phyloP scores from a whole-genome alignment of 1,139 yeast genomes.

The Keqinozyma sinolaborantium region DNA sequence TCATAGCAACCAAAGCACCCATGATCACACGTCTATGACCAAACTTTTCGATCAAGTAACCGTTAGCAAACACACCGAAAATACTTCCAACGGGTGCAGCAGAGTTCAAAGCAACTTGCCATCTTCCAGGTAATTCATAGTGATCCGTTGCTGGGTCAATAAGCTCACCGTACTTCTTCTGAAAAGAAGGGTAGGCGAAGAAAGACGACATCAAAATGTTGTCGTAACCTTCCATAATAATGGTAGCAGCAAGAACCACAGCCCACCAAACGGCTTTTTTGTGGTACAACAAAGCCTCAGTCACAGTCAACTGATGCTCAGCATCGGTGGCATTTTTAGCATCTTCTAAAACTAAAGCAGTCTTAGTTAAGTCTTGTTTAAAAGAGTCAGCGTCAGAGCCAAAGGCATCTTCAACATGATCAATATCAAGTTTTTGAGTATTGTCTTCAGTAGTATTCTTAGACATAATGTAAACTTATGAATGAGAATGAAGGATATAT shows the following conservation, averaged over 20 bases:
- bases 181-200: conserved; percentile 39
- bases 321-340: conserved; percentile 1
- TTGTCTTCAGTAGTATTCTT: too few species aligned
- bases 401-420: conserved; percentile 12
- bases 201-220: conserved; percentile 31
- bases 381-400: conserved; percentile 12
- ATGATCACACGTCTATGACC: conserved; percentile 37
- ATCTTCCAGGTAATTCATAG: conserved; percentile 32
- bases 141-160: conserved; percentile 12
- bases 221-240: conserved; percentile 49
- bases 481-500: too few species aligned
- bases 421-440: conserved; percentile 10
- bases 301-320: conserved; percentile 8
- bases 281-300: conserved; percentile 9
- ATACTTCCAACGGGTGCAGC: conserved; percentile 30
- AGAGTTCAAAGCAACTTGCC: conserved; percentile 41
- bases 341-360: conserved; percentile 9
- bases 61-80: conserved; percentile 33
- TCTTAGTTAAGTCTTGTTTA: conserved; percentile 11
- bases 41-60: conserved; percentile 29
- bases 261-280: conserved; percentile 44
- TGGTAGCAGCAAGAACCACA: conserved; percentile 31
- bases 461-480: too few species aligned
- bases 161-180: conserved; percentile 28
- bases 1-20: conserved; percentile 20